phyloP scores from a whole-genome alignment of 2,329 filamentous ascomycete genomes.

The Graphilbum fragrans region DNA sequence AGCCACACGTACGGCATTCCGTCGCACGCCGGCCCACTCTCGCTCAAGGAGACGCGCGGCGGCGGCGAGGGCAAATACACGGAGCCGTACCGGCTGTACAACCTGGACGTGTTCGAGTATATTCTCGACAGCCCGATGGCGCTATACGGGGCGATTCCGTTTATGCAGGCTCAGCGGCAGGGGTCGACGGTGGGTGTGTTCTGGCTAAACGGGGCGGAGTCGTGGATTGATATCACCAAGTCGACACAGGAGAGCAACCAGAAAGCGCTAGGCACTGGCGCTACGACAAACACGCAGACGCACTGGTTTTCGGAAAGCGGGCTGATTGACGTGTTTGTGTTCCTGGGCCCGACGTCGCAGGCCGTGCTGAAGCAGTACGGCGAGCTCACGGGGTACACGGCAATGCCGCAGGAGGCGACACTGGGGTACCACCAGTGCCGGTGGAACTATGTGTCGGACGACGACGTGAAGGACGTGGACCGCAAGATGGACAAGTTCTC shows the following conservation, averaged over 20 bases:
- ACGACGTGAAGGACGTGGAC: slow-evolving; percentile 94
- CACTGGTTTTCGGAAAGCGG: slow-evolving; percentile 97
- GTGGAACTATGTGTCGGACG: slow-evolving; percentile 97
- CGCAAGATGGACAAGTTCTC: slow-evolving; percentile 89
- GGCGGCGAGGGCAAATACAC: slow-evolving; percentile 75
- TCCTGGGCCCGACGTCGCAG: slow-evolving; percentile 77
- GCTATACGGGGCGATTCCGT: slow-evolving; percentile 89
- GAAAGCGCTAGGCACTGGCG: slow-evolving; percentile 55
- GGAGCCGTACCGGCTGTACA: slow-evolving; percentile 91
- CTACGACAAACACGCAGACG: slow-evolving; percentile 68
- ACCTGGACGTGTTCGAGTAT: slow-evolving; percentile 96
- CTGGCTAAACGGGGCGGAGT: slow-evolving; percentile 95
- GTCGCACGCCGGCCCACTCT: slow-evolving; percentile 80
- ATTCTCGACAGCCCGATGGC: slow-evolving; percentile 97
- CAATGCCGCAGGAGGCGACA: slow-evolving; percentile 83
- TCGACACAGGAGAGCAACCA: slow-evolving; percentile 62
- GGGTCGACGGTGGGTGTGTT: slow-evolving; percentile 91
- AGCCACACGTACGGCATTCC: slow-evolving; percentile 90
- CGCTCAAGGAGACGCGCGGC: slow-evolving; percentile 80
- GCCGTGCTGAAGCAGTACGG: slow-evolving; percentile 74
- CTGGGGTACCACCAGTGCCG: slow-evolving; percentile 95
- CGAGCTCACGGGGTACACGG: slow-evolving; percentile 82
- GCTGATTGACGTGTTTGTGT: slow-evolving; percentile 83
- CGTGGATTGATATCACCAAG: slow-evolving; percentile 93
- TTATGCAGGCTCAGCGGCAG: slow-evolving; percentile 95